Base-by-base conservation (phyloP, 805 yeast species). In the Lachancea cidri region DNA sequence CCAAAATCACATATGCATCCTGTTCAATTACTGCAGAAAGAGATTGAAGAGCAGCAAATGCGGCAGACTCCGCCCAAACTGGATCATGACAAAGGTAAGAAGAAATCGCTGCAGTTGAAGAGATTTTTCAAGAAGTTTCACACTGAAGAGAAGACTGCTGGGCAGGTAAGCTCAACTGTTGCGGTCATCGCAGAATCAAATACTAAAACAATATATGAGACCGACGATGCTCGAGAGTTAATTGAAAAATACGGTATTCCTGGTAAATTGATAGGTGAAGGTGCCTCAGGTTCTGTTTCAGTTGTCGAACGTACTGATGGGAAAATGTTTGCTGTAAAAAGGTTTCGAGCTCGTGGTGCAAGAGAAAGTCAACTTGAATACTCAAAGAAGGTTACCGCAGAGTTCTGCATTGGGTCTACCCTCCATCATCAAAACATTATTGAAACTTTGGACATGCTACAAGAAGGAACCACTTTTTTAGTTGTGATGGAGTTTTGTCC, bases 401-500 rank as follows among this genome's bases (percentile, higher is more conserved):
- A 89, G 66, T 89, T 78, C 59, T 76, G 81, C 49, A 76, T 89
- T 37, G 95, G 95, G 0, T 84, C 88, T 13, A 73, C 81, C 4
- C 66, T 89, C 46, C 77, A 76, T 44, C 95, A 91, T 57, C 79
- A 78, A 46, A 89, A 89, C 62, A 71, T 89, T 42, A 81, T 89
- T 49, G 82, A 80, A 52, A 88, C 95, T 3, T 66, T 81, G 38
- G 97, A 89, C 55, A 73, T 89, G 59, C 67, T 89, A 46, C 76
- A 79, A 51, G 95, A 87, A 48, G 74, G 74, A 17, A 69, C 70
- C 31, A 68, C 68, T 44, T 80, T 76, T 56, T 74, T 76, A 43
- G 85, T 91, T 47, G 83, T 91, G 27, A 89, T 93, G 95, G 97
- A 91, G 58, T 91, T 83, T 60, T 85, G 94, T 41, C 91, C 87